Conservation (phyloP, 768 basidiomycete genomes). For the Daedaleopsis nitida region DNA sequence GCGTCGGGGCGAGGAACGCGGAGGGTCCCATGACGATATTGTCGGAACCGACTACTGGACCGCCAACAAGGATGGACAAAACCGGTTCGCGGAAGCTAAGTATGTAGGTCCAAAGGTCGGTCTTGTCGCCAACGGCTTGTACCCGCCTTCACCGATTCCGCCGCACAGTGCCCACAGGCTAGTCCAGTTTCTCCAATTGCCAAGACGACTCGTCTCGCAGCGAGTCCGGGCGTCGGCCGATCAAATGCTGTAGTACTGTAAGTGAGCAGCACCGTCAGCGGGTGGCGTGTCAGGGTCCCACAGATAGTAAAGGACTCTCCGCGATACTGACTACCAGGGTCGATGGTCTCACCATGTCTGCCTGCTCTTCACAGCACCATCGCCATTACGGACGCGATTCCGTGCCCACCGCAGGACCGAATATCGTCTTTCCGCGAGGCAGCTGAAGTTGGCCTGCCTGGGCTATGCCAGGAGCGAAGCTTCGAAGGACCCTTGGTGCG, state of each 20-base stretch:
- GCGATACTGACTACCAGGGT: background rate
- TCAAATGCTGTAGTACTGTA: background rate
- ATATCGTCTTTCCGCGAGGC: background rate
- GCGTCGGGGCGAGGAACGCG: background rate
- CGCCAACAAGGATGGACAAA: no score
- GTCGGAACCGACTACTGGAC: no score
- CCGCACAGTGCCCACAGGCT: background rate
- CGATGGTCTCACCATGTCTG: background rate
- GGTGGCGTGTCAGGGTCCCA: no score
- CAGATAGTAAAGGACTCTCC: background rate
- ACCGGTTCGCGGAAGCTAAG: no score
- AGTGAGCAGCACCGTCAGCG: background rate
- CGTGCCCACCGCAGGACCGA: background rate
- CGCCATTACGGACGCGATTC: background rate
- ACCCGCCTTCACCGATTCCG: background rate
- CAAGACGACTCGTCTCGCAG: background rate
- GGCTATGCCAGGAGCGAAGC: background rate
- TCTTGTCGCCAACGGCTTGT: no score
- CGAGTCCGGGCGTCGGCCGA: background rate
- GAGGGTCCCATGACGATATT: no score
- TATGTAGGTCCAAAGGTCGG: no score
- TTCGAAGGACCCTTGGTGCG: background rate
- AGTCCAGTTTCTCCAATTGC: background rate
- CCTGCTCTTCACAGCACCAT: background rate
- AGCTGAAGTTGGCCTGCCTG: no score